Evolutionary conservation across 805 yeast species (phyloP), one percentile per base, ranked within the genome.

Genomic region (Priceomyces medius): DNA sequence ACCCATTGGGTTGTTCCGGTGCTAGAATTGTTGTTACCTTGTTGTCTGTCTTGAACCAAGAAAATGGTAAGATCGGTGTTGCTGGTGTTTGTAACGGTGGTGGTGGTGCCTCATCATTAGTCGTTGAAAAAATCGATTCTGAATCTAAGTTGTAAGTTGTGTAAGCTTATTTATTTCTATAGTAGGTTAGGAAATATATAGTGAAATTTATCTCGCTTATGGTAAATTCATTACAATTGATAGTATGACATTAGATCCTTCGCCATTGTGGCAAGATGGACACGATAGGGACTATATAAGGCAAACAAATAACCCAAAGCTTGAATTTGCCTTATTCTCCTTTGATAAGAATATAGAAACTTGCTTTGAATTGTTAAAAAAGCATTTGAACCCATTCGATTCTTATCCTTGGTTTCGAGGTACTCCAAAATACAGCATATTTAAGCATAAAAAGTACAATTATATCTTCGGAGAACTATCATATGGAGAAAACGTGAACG

Each of bases 11-110:
- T 44, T 83, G 91, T 61, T 86, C 96, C n/a, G 97, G 97, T 66
- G 95, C 95, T 35, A 80, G 97, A 76, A 79, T 93, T 57, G 80
- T 93, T 43, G 90, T 88, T 51, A 93, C 99, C 20, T 77, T 93
- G 65, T 57, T 81, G 44, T 79, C 88, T 37, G 89, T 90, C 13
- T 79, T 93, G 60, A 51, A 67, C 28, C 97, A 91, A 72, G 98
- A 93, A 74, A 71, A 69, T 45, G 75, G 75, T 48, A 88, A 84
- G 71, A 66, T 82, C 53, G 99, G 99, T 64, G 88, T 81, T 52
- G 97, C 97, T 56, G 97, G 88, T 64, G 84, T 93, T 61, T 93
- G 99, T 78, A 93, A 93, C 67, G 99, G 99, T 74, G 99, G 99
- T 59, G 99, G 99, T 64, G 99, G 99, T 63, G 98, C 97, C 37